phyloP scores from a whole-genome alignment of 2,329 filamentous ascomycete genomes.

The Alternaria sp. region DNA sequence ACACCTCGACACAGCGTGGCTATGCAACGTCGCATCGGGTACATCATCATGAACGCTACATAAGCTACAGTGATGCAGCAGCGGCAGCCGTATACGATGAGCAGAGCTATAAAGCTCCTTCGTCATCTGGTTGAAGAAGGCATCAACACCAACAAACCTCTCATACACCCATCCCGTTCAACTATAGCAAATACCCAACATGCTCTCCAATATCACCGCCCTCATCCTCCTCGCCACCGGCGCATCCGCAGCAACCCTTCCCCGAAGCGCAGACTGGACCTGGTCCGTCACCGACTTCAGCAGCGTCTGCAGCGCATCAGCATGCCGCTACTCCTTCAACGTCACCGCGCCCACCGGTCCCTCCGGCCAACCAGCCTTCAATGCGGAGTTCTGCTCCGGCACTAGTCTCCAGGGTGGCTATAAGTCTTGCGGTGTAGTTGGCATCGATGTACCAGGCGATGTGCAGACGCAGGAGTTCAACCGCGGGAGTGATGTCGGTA shows the following conservation, averaged over 20 bases:
- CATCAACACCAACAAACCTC: neutral
- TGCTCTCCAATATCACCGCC: constrained; percentile 18
- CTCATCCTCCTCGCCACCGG: constrained; percentile 16
- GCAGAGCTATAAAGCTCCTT: neutral
- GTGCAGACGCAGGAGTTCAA: constrained; percentile 21
- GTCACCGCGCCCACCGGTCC: constrained; percentile 20
- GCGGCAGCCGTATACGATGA: no score
- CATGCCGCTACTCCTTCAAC: constrained; percentile 28
- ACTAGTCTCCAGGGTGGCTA: constrained; percentile 20
- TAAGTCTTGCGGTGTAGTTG: constrained; percentile 21
- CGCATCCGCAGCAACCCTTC: constrained; percentile 6
- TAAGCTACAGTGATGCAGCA: no score
- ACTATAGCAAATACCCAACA: neutral
- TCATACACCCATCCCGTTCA: no score
- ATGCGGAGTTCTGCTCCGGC: constrained; percentile 18
- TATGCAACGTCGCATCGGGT: constrained; percentile 1
- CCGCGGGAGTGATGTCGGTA: constrained; percentile 11
- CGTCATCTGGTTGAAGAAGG: fast-evolving
- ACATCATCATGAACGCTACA: neutral
- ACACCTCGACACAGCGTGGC: neutral
- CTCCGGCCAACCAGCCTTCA: constrained; percentile 19
- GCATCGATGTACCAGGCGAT: constrained; percentile 16
- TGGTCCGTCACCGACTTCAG: constrained; percentile 26
- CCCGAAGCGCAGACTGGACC: constrained; percentile 10
- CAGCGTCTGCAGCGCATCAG: constrained; percentile 28